Evolutionary conservation across 257 asterid species (phyloP).

Genomic region (Nicotiana attenuata): DNA sequence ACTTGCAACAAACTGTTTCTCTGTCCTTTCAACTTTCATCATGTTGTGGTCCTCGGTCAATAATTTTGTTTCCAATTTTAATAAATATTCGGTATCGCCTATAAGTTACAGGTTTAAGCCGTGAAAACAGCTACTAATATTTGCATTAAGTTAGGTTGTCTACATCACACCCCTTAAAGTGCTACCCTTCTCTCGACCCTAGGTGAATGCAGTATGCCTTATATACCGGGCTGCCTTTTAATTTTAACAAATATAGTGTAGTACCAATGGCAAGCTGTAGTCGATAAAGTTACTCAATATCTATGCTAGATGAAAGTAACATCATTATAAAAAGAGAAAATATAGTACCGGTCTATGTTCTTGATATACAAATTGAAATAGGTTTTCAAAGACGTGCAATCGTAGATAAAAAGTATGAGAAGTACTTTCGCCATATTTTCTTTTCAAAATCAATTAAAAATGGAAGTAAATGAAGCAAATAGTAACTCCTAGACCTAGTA

Average conservation of each 20-base stretch:
- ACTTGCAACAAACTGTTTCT: background rate
- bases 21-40: background rate
- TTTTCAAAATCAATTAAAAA: background rate
- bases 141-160: no score
- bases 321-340: no score
- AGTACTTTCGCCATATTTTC: background rate
- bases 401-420: background rate
- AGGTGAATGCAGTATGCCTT: no score
- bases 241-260: no score
- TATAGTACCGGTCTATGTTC: background rate
- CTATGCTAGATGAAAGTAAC: no score
- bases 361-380: background rate
- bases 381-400: background rate
- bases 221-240: no score
- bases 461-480: background rate
- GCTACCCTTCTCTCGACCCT: accelerated
- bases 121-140: no score
- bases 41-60: background rate
- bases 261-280: no score
- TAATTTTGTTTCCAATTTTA: background rate
- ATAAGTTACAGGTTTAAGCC: no score
- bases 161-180: no score
- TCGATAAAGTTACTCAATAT: no score
- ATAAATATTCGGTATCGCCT: background rate
- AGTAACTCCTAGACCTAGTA: background rate